Base-by-base conservation (phyloP, 345 rosid genomes). In the Eucalyptus sideroxylon region DNA sequence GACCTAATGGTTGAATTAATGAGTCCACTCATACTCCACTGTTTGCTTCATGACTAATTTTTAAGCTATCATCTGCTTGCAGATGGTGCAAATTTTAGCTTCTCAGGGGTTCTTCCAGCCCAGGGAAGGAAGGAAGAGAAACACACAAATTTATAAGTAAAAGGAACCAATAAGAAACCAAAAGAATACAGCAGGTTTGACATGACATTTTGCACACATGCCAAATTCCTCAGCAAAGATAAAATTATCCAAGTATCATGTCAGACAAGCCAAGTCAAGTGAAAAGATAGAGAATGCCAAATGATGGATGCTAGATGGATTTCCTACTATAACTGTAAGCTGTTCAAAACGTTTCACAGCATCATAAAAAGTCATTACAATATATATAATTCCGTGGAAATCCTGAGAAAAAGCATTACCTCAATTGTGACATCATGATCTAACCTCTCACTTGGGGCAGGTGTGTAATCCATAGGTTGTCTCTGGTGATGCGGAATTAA, bases 361-460 rank as follows among this genome's bases (percentile, higher is more conserved):
- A 72, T 86, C 51, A 49, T 31, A 88, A 67, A 67, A 69, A 44
- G 83, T 23, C 83, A 30, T 37, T 37, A 51, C 31, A 67, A 40
- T 24, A 27, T 72, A 19, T 21, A 72, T 24, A 77, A 77, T 77
- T 77, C 83, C 47, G 2, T 19, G 16, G 42, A 77, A 77, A 37
- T 77, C 27, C 83, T 11, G 56, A 24, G 86, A 47, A 77, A 37
- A 37, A 77, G 45, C 83, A 77, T 40, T 93, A 95, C 98, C 98
- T 96, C 95, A 31, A 96, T 94, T 1, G 94, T 93, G 87, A 96
- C 96, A 87, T 93, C 94, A 67, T 93, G 98, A 92, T 95, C 97
- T 87, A 96, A 91, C 87, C 86, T 87, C 59, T 91, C 90, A 59
- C 90, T 86, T 91, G 93, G 95, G 86, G 93, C 95, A 56, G 98